A percentile compares a stretch with the other conserved stretches of the same genome.
Conservation (phyloP, 23 red algal species). For the Chondrus crispus region DNA sequence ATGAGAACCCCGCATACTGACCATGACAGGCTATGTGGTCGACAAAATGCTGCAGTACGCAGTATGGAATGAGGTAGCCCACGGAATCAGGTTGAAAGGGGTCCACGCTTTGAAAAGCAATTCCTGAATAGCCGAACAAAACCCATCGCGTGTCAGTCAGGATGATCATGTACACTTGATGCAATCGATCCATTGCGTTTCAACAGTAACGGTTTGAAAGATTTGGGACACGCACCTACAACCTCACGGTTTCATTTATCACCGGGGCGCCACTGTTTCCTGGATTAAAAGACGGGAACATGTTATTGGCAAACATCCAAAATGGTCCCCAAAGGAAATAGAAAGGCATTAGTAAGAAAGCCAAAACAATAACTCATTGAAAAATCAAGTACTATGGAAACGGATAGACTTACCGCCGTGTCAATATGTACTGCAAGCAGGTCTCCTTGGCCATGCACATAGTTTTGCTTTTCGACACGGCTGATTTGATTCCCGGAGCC, state of each 20-base stretch:
- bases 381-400: no score
- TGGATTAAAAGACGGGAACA: no score
- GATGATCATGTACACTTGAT: no score
- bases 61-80: constrained; percentile 87
- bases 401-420: constrained; percentile 63
- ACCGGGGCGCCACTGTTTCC: constrained; percentile 93
- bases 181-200: no score
- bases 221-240: constrained; percentile 57
- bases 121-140: constrained; percentile 15
- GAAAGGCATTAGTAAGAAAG: no score
- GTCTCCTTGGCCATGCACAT: constrained; percentile 80
- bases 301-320: no score
- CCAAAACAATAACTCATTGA: no score
- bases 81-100: constrained; percentile 79
- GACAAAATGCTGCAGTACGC: constrained; percentile 91
- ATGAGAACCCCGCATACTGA: constrained; percentile 86
- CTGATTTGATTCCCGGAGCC: constrained; percentile 87
- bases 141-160: no score
- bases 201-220: background rate
- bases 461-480: constrained; percentile 81
- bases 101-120: constrained; percentile 88
- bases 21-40: constrained; percentile 70
- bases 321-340: no score
- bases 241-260: constrained; percentile 78
- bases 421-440: constrained; percentile 93